Evolutionary conservation across 2,329 filamentous ascomycete genomes (phyloP), one percentile per base, ranked within the genome.

Genomic region (Epicoccum nigrum): DNA sequence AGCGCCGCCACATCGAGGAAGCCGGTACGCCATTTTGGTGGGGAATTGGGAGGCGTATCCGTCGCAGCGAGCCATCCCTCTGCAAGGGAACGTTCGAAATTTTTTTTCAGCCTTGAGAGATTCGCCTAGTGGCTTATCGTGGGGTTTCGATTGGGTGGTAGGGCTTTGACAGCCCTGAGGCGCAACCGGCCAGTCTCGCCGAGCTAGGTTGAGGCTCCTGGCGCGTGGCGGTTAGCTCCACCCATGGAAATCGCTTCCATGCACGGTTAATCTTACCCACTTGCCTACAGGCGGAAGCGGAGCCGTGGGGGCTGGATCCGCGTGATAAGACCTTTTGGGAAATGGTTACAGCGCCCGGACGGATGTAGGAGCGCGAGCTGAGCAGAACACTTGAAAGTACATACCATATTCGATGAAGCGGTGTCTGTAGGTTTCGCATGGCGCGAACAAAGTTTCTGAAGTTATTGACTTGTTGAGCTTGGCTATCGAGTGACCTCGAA

Each of bases 181-280:
- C 33, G 33, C 32, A 31, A 27, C 38, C 51, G 51, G 41, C 41
- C 40, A 54, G 51, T 45, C 37, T 54, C 51, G 51, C 51, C 51
- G 45, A 45, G 40, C 51, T 25, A 54, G 51, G 51, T 50, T 45
- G 45, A 50, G 51, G 51, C 45, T 49, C 41, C 51, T 50, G 35
- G 45, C 32, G 45, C 45, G 51, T 49, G 45, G 51, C 45, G 51
- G 51, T 31, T 46, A 39, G 51, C 45, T 50, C 51, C 51, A 45
- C 51, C 17, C 32, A 45, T 19, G 45, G 27, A 54, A 40, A 54
- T 54, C 51, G 45, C 51, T 54, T 50, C 51, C 45, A 54, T 54
- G 51, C 51, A 50, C 21, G 45, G 51, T 46, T 48, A 48, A 49
- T 50, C 51, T 20, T 54, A 25, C 41, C 51, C 51, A 49, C 50